Evolutionary conservation across 768 basidiomycete species (phyloP), one percentile per base, ranked within the genome.

Genomic region (Calvatia gigantea): DNA sequence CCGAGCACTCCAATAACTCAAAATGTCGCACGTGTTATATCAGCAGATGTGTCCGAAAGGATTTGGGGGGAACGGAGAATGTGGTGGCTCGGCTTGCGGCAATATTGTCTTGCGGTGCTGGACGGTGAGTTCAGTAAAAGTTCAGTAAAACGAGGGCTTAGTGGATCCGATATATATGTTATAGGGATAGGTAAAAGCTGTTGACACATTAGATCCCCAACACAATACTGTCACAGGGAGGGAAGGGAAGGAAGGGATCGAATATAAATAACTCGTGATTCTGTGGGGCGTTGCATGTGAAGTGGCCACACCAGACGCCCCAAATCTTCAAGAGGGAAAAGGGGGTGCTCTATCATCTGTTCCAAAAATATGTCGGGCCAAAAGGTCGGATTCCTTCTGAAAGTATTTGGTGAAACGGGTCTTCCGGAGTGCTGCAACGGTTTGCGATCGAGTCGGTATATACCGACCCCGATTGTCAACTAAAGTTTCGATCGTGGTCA

Each of bases 401-500:
- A 29, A 31, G 39, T 8, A 19, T 25, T 25, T 29, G 6, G 33
- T 19, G 29, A 15, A 29, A 14, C 38, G n/a, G 2, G 14, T 21
- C 4, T n/a, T 25, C 25, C 21, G 25, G 17, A 27, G 17, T 17
- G 19, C 42, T 17, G 47, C n/a, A 14, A 38, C 29, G 6, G 28
- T 42, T 54, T 44, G 42, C 32, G 32, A 25, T 31, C n/a, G 8
- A 4, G 33, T 35, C 23, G 29, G 17, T n/a, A 14, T 17, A 25
- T 39, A 9, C 23, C 25, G 21, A 33, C 35, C 8, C 33, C 48
- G 48, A 50, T 50, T 37, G 35, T 50, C 27, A 21, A 53, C 25
- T 19, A 27, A 25, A 14, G 4, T 47, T 42, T 42, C 54, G 37
- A 49, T 48, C 31, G 43, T 17, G 54, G 43, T 56, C 47, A 29